Evolutionary conservation across 306 rosid species (phyloP).

Genomic region (Betula pendula): DNA sequence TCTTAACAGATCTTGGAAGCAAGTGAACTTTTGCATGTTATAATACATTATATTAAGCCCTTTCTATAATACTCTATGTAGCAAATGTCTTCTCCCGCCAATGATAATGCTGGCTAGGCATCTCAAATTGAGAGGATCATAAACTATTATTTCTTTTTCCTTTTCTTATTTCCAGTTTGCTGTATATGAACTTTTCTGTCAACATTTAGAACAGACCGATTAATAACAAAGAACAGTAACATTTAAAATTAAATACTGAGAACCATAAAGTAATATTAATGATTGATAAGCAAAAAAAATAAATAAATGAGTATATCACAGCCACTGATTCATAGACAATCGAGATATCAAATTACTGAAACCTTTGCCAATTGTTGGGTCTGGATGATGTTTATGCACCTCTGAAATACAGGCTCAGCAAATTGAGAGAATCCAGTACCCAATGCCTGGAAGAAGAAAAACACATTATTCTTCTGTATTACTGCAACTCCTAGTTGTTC

Average conservation of each 20-base stretch:
- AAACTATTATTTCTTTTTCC: not conserved
- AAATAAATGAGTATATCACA: slow-evolving; percentile 4
- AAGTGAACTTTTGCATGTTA: not conserved
- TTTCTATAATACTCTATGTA: too few relatives aligned
- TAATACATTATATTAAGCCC: not conserved
- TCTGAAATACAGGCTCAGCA: slow-evolving; percentile 93
- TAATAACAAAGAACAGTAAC: not conserved
- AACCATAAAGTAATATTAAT: not conserved
- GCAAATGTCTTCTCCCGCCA: too few relatives aligned
- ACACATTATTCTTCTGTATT: not conserved
- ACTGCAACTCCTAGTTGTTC: not conserved
- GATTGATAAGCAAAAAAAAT: not conserved
- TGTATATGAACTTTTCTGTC: not conserved
- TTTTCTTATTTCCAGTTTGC: not conserved
- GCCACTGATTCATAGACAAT: slow-evolving; percentile 6
- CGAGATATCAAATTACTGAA: slow-evolving; percentile 24
- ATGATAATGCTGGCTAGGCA: not conserved
- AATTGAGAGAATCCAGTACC: slow-evolving; percentile 90
- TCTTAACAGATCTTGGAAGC: not conserved
- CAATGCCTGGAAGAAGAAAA: slow-evolving; percentile 68
- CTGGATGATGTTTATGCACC: slow-evolving; percentile 94
- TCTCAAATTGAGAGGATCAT: not conserved
- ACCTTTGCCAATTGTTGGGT: slow-evolving; percentile 93
- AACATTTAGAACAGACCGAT: not conserved
- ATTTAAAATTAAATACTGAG: not conserved